Base-by-base conservation (phyloP, 75 land plant species). In the Gnetum montanum region DNA sequence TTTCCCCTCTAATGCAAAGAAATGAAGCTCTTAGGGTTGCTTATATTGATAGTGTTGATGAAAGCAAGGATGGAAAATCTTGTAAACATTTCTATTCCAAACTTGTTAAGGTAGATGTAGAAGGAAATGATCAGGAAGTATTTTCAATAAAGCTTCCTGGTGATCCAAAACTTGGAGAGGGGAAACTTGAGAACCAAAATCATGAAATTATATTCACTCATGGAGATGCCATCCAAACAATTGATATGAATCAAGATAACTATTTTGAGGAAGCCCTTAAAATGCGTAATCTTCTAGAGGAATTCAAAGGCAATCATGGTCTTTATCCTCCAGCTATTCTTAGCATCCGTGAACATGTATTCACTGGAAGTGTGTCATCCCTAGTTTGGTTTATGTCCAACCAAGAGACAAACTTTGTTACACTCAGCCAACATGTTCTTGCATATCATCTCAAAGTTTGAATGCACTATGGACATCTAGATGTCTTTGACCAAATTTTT, bases 391-490 rank as follows among this genome's bases (percentile, higher is more conserved):
- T 93, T 68, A 93, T 93, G 98, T 89, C 98, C 30, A 83, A 90
- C 37, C 98, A 93, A 47, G 96, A 93, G 49, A 85, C 84, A 4
- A 85, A 86, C 49, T 93, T 93, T 85, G 98, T 89, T 37, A 93
- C 98, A 16, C 83, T 93, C 51, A 86, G 97, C 4, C 97, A 91
- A 68, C 82, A 94, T 13, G 97, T 91, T 34, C 73, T 91, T 40
- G 97, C 97, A 35, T 76, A 88, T 28, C 97, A 93, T 48, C 38
- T 91, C 26, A 91, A 91, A 60, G 63, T 88, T 6, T 52, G 97
- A n/a, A 91, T 91, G 97, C 97, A 91, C 65, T 91, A 91, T 73
- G 97, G 97, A 6, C 97, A 91, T 67, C 94, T 89, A 8, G 97
- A 91, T 81, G 98, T 93, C 22, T 93, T 93, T 68, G 95, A 93